Evolutionary conservation across 208 protist genomes (phyloP).

Genomic region (Tritrichomonas musculus): DNA sequence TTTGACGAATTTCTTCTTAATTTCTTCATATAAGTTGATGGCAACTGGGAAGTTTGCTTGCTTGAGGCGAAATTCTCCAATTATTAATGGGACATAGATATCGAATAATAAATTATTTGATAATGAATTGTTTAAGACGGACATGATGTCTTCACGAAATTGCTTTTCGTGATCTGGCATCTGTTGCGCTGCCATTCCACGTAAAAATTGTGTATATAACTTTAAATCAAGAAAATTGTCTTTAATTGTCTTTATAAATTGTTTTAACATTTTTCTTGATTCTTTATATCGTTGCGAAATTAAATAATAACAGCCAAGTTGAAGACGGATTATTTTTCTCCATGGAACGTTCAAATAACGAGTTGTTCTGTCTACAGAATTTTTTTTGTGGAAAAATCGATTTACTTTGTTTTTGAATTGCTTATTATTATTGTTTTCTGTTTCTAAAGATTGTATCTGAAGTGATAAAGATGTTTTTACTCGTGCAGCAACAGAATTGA

Average conservation of each 20-base stretch:
- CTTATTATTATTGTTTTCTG: neutral
- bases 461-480: too few relatives aligned
- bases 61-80: neutral
- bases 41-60: neutral
- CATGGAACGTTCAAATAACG: neutral
- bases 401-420: neutral
- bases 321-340: neutral
- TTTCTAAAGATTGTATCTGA: neutral
- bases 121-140: neutral
- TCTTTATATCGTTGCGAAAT: neutral
- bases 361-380: neutral
- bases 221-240: too few relatives aligned
- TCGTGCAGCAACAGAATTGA: too few relatives aligned
- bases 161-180: too few relatives aligned
- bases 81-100: neutral
- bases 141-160: neutral
- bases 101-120: neutral
- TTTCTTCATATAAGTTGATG: too few relatives aligned
- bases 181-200: too few relatives aligned
- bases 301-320: neutral
- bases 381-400: neutral
- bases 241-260: neutral
- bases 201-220: too few relatives aligned
- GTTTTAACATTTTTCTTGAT: neutral
- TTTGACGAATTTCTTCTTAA: too few relatives aligned